These are phyloP conservation scores for Oryza brachyantha DNA, from an alignment of 176 grass and related monocot genomes.

Conservation along the genomic window DNA sequence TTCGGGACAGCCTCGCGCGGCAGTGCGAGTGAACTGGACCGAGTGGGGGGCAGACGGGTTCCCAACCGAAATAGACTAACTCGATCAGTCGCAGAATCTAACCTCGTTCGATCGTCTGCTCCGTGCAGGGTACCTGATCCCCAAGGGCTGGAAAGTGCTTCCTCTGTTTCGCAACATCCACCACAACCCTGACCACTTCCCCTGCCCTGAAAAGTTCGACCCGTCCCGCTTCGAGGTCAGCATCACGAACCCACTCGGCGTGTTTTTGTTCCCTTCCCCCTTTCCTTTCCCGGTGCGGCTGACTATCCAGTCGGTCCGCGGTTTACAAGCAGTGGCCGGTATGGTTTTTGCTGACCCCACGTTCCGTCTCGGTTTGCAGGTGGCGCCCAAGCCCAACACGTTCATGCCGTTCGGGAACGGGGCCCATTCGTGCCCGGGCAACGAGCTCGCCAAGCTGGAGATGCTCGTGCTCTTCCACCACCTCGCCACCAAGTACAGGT, in stretches of 20 bases:
- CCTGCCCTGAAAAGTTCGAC: constrained; percentile 88
- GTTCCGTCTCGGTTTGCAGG: constrained; percentile 23
- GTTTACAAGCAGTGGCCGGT: background rate
- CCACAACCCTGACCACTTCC: constrained; percentile 83
- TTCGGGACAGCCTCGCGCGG: constrained; percentile 20
- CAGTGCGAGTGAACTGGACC: constrained; percentile 40
- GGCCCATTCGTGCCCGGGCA: constrained; percentile 96
- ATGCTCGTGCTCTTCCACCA: constrained; percentile 94
- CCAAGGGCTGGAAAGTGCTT: constrained; percentile 98
- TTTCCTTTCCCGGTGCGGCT: background rate
- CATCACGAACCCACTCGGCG: background rate
- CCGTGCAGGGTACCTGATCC: constrained; percentile 87
- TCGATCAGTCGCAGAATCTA: background rate
- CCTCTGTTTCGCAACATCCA: constrained; percentile 98
- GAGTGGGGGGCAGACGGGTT: constrained; percentile 32
- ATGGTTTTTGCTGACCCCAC: background rate
- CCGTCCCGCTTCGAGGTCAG: constrained; percentile 93
- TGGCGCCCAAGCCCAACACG: constrained; percentile 82
- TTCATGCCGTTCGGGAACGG: constrained; percentile 99
- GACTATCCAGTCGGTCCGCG: background rate
- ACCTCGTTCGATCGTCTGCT: background rate
- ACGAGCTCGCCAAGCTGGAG: constrained; percentile 98
- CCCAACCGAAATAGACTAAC: constrained; percentile 41
- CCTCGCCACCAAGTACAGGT: constrained; percentile 82
- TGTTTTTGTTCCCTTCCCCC: background rate